Evolutionary conservation across 257 asterid genomes (phyloP).

Genomic region (Fraxinus americana): DNA sequence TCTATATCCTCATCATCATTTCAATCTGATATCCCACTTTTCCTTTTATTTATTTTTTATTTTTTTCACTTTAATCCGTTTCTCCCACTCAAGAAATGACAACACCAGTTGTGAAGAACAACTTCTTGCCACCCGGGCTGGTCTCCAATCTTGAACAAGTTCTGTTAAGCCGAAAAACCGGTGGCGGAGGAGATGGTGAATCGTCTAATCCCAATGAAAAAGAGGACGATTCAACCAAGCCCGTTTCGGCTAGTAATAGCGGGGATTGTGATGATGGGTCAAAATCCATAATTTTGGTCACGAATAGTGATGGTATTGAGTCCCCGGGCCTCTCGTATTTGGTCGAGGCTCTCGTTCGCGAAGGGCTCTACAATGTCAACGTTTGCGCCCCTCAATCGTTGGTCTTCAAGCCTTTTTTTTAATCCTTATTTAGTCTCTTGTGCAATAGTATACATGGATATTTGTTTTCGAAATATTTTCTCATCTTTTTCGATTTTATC

Average conservation of each 20-base stretch:
- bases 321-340: conserved; percentile 69
- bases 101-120: conserved; percentile 54
- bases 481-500: background rate
- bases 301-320: conserved; percentile 85
- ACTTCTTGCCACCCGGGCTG: conserved; percentile 80
- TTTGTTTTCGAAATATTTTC: background rate
- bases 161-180: conserved; percentile 57
- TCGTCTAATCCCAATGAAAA: conserved; percentile 16
- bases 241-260: conserved; percentile 22
- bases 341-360: conserved; percentile 41
- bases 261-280: conserved; percentile 43
- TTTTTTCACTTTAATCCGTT: background rate
- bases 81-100: conserved; percentile 43
- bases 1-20: conserved; percentile 26
- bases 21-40: conserved; percentile 33
- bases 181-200: conserved; percentile 23
- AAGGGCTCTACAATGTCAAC: conserved; percentile 36
- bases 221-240: conserved; percentile 27
- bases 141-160: conserved; percentile 84
- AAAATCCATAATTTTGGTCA: conserved; percentile 72
- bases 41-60: background rate
- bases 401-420: conserved; percentile 7
- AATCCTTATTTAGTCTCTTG: background rate
- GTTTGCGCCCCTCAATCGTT: conserved; percentile 65
- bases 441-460: background rate